Base-by-base conservation (phyloP, 179 eudicot genomes). In the Nepenthes alata region DNA sequence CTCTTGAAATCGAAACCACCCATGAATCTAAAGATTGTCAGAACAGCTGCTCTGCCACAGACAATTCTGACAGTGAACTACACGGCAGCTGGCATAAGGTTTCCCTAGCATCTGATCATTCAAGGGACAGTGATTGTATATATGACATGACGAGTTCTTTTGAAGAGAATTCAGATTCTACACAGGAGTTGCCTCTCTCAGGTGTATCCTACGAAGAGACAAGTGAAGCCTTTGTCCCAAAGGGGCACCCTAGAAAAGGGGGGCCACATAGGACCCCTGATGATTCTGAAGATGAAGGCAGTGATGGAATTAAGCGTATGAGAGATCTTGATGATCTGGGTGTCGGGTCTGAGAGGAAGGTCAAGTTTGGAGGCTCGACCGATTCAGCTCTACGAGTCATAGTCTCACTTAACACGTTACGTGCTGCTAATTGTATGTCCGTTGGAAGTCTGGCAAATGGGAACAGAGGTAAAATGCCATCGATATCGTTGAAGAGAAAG, bases 271-370 rank as follows among this genome's bases (percentile, higher is more conserved):
- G 68, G 71, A 83, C 84, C 57, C 93, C 89, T 15, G 78, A 86
- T 68, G 95, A 93, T 64, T 93, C 96, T 14, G 98, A 93, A 56
- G 96, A 91, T 71, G 98, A 93, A 63, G 95, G 93, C 55, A 75
- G 67, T 25, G 95, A 86, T 75, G 88, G 96, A 66, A 70, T 67
- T 12, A 93, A 85, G 76, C 88, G 95, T 15, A 93, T 93, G 93
- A 81, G 72, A 77, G 96, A 95, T 58, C 85, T 93, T 12, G 81
- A 83, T 73, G 96, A 93, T 65, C 63, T 93, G 45, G 84, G 93
- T 11, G 61, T 69, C n/a, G 71, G 61, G 16, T 71, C 74, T 6
- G 65, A 58, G 15, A 67, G 58, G 47, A 79, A 67, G 64, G 48
- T 53, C 12, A 57, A 35, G 49, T 53, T 69, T 12, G 49, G 67